Base-by-base conservation (phyloP, 768 basidiomycete species). In the Paxillus ammoniavirescens region DNA sequence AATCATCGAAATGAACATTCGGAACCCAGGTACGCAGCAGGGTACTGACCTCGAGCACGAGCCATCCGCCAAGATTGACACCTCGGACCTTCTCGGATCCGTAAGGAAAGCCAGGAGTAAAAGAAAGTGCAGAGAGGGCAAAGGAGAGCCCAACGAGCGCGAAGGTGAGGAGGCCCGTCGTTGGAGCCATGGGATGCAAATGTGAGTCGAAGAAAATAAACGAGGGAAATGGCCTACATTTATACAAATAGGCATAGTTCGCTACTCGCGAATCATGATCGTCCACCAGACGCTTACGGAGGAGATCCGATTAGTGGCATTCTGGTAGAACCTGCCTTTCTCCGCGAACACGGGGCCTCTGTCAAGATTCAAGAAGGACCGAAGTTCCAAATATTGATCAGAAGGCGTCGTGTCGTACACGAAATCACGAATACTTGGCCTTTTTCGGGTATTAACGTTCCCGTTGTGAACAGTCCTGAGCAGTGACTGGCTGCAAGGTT, bases 31-130 rank as follows among this genome's bases (percentile, higher is more conserved):
- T 42, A 44, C 14, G 17, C 50, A 26, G 26, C 26, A 26, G 4
- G 26, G 26, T 26, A 58, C 74, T 28, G 33, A 78, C 80, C 74
- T 80, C 80, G 23, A 81, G 69, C 8, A 83, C 72, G 37, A 82
- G 77, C 81, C 81, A 82, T 3, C 82, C 81, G 28, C 91, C 91
- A 26, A 93, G 79, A 71, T 89, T 93, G 59, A 93, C 91, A 52
- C 91, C 91, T 12, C 91, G 83, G 45, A 93, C 83, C 61, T 84
- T 87, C 71, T 82, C 56, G 5, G 78, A 77, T 21, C 89, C 90
- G 59, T 92, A 92, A 4, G 88, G 77, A 62, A 91, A 91, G 47
- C 82, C 79, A 18, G 77, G 81, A 30, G 66, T 68, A 53, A 83
- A 67, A 40, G 66, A 70, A 23, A 50, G 45, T 12, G 72, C 73